Conservation (phyloP, 176 grass and related monocot genomes). For the Lolium rigidum region DNA sequence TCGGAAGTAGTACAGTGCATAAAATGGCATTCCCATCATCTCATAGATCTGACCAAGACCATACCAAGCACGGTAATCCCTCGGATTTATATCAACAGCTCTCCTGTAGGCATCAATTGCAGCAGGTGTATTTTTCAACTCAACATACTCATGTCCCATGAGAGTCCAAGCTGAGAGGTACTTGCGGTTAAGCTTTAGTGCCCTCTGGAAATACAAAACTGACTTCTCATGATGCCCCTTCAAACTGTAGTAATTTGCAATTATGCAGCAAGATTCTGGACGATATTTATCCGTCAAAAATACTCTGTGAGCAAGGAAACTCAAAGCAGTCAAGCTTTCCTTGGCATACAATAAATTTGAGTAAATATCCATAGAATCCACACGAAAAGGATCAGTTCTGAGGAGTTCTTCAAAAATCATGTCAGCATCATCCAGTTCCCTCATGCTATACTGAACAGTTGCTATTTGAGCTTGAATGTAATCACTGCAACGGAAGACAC, state of each 20-base stretch:
- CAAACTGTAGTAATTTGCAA: slow-evolving; percentile 99
- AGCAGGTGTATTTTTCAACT: slow-evolving; percentile 97
- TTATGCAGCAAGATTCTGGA: slow-evolving; percentile 96
- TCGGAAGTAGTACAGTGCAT: slow-evolving; percentile 86
- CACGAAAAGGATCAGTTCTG: slow-evolving; percentile 88
- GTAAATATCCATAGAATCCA: slow-evolving; percentile 96
- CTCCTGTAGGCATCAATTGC: slow-evolving; percentile 94
- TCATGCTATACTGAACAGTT: slow-evolving; percentile 88
- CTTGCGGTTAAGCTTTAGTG: slow-evolving; percentile 92
- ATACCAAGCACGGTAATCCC: slow-evolving; percentile 98
- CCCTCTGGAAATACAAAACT: slow-evolving; percentile 85
- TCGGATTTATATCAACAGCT: slow-evolving; percentile 96
- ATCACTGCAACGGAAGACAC: slow-evolving; percentile 73
- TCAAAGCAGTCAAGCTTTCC: slow-evolving; percentile 86
- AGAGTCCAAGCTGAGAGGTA: slow-evolving; percentile 98
- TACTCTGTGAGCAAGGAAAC: slow-evolving; percentile 96
- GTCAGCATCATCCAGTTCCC: slow-evolving; percentile 96
- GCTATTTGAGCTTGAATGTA: slow-evolving; percentile 98
- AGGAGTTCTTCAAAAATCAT: slow-evolving; percentile 98
- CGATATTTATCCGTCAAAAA: slow-evolving; percentile 98
- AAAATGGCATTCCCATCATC: slow-evolving; percentile 98
- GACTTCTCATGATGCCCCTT: slow-evolving; percentile 97
- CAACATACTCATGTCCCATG: slow-evolving; percentile 99
- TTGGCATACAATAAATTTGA: slow-evolving; percentile 98
- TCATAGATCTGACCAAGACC: slow-evolving; percentile 99